A percentile compares a stretch with the other conserved stretches of the same genome.
These are phyloP conservation scores for Pittosporum tobira DNA, from an alignment of 129 eudicot genomes.

Conservation along the genomic window DNA sequence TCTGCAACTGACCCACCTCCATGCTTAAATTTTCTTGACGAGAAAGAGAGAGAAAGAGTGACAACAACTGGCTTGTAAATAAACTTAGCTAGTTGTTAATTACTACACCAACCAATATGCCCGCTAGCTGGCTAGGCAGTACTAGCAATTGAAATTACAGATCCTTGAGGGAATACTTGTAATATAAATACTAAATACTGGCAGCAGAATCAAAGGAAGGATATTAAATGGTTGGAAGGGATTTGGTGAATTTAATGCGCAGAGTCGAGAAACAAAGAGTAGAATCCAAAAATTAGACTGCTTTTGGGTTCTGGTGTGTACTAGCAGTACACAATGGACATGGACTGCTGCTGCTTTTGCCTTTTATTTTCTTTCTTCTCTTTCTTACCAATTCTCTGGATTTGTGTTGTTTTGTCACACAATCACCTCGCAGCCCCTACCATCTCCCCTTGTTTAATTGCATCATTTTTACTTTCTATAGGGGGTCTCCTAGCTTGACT, in stretches of 20 bases:
- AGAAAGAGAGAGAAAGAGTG: background rate
- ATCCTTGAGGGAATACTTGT: conserved; percentile 10
- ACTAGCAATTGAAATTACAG: background rate
- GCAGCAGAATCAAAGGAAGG: conserved; percentile 5
- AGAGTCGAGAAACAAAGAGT: background rate
- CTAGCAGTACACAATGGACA: no score
- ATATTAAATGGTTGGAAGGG: conserved; percentile 20
- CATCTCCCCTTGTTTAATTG: no score
- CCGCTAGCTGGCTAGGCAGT: background rate
- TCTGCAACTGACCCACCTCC: conserved; percentile 60
- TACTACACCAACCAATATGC: background rate
- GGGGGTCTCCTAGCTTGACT: no score
- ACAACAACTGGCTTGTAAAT: background rate
- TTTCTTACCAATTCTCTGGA: no score
- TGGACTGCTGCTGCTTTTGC: background rate
- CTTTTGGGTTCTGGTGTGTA: background rate
- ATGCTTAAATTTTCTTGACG: conserved; percentile 8
- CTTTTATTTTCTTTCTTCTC: no score
- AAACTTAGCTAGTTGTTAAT: conserved; percentile 3
- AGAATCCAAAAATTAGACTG: conserved; percentile 6
- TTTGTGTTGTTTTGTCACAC: background rate
- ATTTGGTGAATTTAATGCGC: conserved; percentile 21
- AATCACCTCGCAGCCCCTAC: background rate
- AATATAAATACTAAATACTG: conserved; percentile 1
- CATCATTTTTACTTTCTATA: no score